Evolutionary conservation across 306 rosid genomes (phyloP), one percentile per base, ranked within the genome.

Genomic region (Spatholobus suberectus): DNA sequence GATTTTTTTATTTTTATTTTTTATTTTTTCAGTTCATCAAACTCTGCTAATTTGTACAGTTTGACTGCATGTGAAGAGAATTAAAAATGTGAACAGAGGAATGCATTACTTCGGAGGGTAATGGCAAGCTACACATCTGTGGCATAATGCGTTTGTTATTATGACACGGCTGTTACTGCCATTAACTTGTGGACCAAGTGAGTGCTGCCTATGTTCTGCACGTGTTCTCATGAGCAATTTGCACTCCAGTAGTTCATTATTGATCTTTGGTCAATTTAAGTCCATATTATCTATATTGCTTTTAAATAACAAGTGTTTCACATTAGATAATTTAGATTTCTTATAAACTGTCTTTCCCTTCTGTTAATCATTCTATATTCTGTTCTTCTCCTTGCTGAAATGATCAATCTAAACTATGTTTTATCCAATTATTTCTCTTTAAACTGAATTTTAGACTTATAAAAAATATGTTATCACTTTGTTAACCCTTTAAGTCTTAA

Each of bases 81-180:
- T 69, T 69, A 54, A 52, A n/a, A 15, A 79, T 69, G 9, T 51
- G 59, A 37, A n/a, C 44, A 37, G 57, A 34, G 82, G 55, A 79
- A 34, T 84, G 81, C 71, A 81, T 81, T 77, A 59, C 76, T 80
- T 84, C 32, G 32, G 32, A 29, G 32, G 32, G 32, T 29, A 1
- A 29, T 29, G 32, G 32, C 32, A 29, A 29, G 32, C 32, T 1
- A n/a, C n/a, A n/a, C n/a, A 29, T 29, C 32, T 29, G 32, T 29
- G 32, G 32, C 32, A 29, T 29, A 29, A 29, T 29, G 3, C 3
- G 32, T 29, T 29, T 29, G 3, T 3, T 84, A 78, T 75, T 65
- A 40, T 82, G 86, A 78, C 80, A 82, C 82, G 78, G 82, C 80
- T 81, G 83, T 85, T 81, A 43, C 82, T 85, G 20, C 82, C 44